Evolutionary conservation across 1,284 basidiomycete genomes (phyloP).

Genomic region (Cutaneotrichosporon curvatum): DNA sequence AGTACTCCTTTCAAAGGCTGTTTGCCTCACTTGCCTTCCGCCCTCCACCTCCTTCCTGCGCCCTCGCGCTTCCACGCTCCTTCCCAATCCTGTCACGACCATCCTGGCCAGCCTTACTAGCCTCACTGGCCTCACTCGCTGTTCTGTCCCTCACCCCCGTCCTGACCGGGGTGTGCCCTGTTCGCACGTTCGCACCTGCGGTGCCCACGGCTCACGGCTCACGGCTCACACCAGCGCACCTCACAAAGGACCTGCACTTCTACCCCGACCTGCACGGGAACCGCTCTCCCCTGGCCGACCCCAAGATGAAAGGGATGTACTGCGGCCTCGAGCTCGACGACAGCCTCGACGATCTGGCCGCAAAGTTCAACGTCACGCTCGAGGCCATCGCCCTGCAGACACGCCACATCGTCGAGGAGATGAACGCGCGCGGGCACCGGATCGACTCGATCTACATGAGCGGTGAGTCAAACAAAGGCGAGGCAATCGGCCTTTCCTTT

Average conservation of each 20-base stretch:
- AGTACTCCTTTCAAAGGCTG: no score
- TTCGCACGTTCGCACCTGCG: background rate
- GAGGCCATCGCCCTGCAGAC: slow-evolving; percentile 94
- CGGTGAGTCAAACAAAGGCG: slow-evolving; percentile 34
- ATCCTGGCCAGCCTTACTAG: no score
- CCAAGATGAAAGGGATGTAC: slow-evolving; percentile 85
- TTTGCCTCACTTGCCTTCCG: no score
- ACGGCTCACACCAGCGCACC: slow-evolving; percentile 52
- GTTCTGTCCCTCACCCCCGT: background rate
- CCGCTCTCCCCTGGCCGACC: slow-evolving; percentile 89
- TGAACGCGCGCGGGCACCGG: slow-evolving; percentile 78
- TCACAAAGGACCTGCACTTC: slow-evolving; percentile 83
- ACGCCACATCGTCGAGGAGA: slow-evolving; percentile 83
- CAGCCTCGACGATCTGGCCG: slow-evolving; percentile 71
- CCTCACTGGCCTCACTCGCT: no score
- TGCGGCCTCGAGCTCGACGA: slow-evolving; percentile 77
- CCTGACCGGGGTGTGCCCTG: no score
- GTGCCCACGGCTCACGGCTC: background rate
- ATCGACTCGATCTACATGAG: slow-evolving; percentile 82
- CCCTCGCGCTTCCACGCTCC: no score
- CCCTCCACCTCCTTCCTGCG: no score
- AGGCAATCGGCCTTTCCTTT: background rate
- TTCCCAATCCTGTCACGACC: no score
- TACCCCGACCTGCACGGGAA: slow-evolving; percentile 93
- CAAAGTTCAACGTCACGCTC: slow-evolving; percentile 83